phyloP scores from a whole-genome alignment of 495 filamentous ascomycete species.

The Podospora australis region DNA sequence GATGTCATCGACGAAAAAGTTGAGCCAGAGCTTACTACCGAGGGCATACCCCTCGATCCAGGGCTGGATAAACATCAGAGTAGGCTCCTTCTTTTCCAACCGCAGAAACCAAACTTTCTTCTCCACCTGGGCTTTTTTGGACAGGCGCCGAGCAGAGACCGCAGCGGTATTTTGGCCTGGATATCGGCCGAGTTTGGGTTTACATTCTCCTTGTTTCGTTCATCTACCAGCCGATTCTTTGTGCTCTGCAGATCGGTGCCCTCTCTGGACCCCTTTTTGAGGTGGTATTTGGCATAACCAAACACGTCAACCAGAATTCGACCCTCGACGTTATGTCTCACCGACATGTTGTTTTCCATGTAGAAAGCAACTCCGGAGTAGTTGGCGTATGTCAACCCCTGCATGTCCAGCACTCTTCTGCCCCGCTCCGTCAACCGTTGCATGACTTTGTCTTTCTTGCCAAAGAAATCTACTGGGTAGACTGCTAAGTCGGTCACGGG shows the following conservation, averaged over 20 bases:
- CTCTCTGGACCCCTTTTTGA: conserved; percentile 23
- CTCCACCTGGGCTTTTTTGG: conserved; percentile 19
- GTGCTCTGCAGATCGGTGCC: conserved; percentile 12
- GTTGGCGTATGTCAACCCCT: conserved; percentile 28
- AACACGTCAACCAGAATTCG: conserved; percentile 33
- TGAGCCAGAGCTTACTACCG: conserved; percentile 91
- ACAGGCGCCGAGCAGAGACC: conserved; percentile 11
- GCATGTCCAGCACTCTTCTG: conserved; percentile 27
- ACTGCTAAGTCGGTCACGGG: conserved; percentile 23
- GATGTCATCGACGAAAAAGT: conserved; percentile 79
- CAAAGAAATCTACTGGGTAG: conserved; percentile 30
- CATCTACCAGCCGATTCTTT: conserved; percentile 8
- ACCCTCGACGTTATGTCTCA: conserved; percentile 28
- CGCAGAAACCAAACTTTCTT: conserved; percentile 23
- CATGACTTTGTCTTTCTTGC: conserved; percentile 15
- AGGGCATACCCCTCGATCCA: conserved; percentile 35
- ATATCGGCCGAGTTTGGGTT: neutral
- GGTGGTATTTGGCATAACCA: conserved; percentile 33
- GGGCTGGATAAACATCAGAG: conserved; percentile 31
- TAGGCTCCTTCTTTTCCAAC: conserved; percentile 15
- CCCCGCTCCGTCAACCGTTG: conserved; percentile 21
- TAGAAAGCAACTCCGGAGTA: conserved; percentile 28
- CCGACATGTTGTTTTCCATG: conserved; percentile 2
- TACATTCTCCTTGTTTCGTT: neutral
- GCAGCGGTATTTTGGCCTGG: neutral